Conservation (phyloP, 2,329 filamentous ascomycete species). For the Didymella lethalis region DNA sequence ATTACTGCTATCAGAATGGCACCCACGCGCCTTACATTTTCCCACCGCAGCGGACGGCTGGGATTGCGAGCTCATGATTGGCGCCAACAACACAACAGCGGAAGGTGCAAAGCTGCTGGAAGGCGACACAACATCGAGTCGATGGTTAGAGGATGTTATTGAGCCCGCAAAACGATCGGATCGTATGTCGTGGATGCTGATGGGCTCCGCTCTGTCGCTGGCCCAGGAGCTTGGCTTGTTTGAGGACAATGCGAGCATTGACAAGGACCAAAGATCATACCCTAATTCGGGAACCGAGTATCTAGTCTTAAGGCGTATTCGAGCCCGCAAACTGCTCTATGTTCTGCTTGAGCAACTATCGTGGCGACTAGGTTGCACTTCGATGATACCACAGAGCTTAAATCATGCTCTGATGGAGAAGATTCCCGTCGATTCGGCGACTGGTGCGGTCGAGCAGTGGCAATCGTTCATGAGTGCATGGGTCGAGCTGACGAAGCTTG, state of each 20-base stretch:
- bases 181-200: constrained; percentile 68
- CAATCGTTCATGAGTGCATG: constrained; percentile 62
- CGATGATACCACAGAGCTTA: constrained; percentile 59
- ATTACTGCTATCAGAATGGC: constrained; percentile 64
- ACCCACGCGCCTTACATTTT: constrained; percentile 63
- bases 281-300: constrained; percentile 43
- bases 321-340: constrained; percentile 48
- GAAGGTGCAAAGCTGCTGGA: constrained; percentile 46
- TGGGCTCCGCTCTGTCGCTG: constrained; percentile 62
- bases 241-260: constrained; percentile 50
- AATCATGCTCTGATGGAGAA: constrained; percentile 52
- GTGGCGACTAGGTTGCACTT: constrained; percentile 61
- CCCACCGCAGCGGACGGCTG: constrained; percentile 63
- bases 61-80: constrained; percentile 62
- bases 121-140: constrained; percentile 49
- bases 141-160: constrained; percentile 63
- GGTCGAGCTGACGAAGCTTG: constrained; percentile 55
- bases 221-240: constrained; percentile 63
- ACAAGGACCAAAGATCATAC: constrained; percentile 47
- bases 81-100: constrained; percentile 50
- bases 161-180: constrained; percentile 63
- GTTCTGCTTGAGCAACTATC: constrained; percentile 62
- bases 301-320: constrained; percentile 42
- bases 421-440: constrained; percentile 49
- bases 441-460: constrained; percentile 56